Base-by-base conservation (phyloP, 2,329 filamentous ascomycete species). In the Scedosporium dehoogii region DNA sequence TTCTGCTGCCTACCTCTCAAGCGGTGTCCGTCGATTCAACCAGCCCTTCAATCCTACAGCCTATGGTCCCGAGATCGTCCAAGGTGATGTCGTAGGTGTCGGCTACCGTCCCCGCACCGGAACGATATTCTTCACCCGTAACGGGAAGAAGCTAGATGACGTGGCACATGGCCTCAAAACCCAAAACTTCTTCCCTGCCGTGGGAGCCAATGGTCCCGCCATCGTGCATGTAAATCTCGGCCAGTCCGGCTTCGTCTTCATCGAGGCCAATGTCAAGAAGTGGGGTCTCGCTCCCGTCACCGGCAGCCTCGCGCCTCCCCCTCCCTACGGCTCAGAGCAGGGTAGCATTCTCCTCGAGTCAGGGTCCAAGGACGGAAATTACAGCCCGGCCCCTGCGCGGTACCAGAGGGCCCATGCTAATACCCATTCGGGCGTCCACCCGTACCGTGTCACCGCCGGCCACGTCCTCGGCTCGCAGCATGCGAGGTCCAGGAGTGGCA, bases 181-280 rank as follows among this genome's bases (percentile, higher is more conserved):
- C 9, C 94, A 94, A 69, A 99, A 99, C 73, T 94, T 97, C 78
- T 99, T 99, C 76, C 94, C 94, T 1, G 94, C 94, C 0, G 85
- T 99, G n/a, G 94, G 94, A 53, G 92, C 94, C 63, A 97, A 94
- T 71, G 94, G 94, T 0, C 94, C 94, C 16, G 92, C 91, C 69
- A 88, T 88, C 38, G 85, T 99, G 1, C 93, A 99, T 72, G 94
- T 97, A 72, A 99, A 99, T 74, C 96, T 99, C 73, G 94, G 94
- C 6, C 94, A 99, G 73, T 91, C 94, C 71, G 94, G 94, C 41
- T 99, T 97, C 71, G 94, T 99, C 58, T 99, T 97, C 71, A 97
- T 99, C 69, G 94, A 99, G 76, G 94, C 93, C 65, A 99, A 99
- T 70, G 94, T 99, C 64, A 99, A 99, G 85, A 99, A 97, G 80